phyloP scores from a whole-genome alignment of 176 grass and related monocot genomes.

The Dactylis glomerata region DNA sequence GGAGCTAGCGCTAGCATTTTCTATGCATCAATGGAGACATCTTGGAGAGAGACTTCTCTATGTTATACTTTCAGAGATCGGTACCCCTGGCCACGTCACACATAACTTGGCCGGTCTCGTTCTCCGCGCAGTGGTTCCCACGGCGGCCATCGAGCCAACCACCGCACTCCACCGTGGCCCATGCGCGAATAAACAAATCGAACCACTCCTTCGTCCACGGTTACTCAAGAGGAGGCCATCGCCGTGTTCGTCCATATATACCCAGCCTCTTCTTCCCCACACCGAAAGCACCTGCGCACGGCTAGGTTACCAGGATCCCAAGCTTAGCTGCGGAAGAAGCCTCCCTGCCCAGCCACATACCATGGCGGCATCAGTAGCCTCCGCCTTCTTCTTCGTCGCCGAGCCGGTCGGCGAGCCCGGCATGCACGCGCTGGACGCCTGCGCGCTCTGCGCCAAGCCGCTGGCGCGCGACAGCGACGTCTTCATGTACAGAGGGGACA shows the following conservation, averaged over 20 bases:
- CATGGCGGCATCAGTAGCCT: slow-evolving; percentile 21
- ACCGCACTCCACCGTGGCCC: not conserved
- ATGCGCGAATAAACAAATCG: not conserved
- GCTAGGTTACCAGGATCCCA: not conserved
- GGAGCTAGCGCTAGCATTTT: not conserved
- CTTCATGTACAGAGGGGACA: slow-evolving; percentile 71
- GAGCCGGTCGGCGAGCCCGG: slow-evolving; percentile 12
- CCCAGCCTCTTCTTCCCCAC: not conserved
- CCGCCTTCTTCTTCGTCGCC: slow-evolving; percentile 40
- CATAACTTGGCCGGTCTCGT: not conserved
- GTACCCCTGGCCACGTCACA: not conserved
- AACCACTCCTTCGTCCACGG: not conserved
- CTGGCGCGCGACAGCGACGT: slow-evolving; percentile 52
- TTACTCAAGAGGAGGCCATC: not conserved
- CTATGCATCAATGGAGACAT: too few relatives aligned
- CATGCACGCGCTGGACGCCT: slow-evolving; percentile 34
- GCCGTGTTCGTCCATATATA: slow-evolving; percentile 19
- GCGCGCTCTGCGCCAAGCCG: slow-evolving; percentile 52
- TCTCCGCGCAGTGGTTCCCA: not conserved
- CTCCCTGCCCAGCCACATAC: not conserved
- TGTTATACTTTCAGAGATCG: not conserved
- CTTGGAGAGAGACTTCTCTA: too few relatives aligned
- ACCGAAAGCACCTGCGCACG: not conserved
- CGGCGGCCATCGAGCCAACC: not conserved
- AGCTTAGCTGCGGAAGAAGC: not conserved